phyloP scores from a whole-genome alignment of 2,329 filamentous ascomycete genomes.

The Sporothrix dimorphospora region DNA sequence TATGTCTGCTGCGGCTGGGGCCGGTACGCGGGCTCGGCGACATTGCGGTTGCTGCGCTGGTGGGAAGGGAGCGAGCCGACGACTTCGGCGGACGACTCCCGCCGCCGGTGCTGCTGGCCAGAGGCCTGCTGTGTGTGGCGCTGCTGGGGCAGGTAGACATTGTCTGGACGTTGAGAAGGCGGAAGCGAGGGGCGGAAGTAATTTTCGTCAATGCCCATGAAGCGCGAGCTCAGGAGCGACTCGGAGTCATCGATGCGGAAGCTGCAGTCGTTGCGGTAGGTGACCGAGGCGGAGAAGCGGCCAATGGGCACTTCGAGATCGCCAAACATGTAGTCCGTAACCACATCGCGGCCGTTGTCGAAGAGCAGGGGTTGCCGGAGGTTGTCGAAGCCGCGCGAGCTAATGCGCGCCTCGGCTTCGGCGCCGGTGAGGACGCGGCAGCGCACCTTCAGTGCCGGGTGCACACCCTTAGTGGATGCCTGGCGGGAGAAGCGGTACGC shows the following conservation, averaged over 20 bases:
- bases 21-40: constrained; percentile 53
- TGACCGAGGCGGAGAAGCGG: constrained; percentile 77
- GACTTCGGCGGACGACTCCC: constrained; percentile 54
- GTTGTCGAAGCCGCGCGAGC: constrained; percentile 64
- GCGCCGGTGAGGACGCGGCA: constrained; percentile 76
- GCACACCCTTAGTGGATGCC: constrained; percentile 71
- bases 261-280: constrained; percentile 84
- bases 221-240: constrained; percentile 85
- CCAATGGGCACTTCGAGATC: constrained; percentile 86
- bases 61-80: constrained; percentile 73
- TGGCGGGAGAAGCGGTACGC: constrained; percentile 82
- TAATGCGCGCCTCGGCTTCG: constrained; percentile 41
- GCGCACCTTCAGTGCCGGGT: constrained; percentile 69
- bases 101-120: constrained; percentile 37
- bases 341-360: constrained; percentile 61
- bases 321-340: constrained; percentile 78
- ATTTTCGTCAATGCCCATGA: constrained; percentile 88
- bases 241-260: constrained; percentile 93
- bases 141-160: neutral
- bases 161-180: constrained; percentile 48
- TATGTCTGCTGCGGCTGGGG: constrained; percentile 67
- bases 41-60: constrained; percentile 52
- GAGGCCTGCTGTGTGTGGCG: constrained; percentile 13
- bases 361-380: constrained; percentile 69
- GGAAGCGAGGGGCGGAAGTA: constrained; percentile 80